Percentiles rank a stretch among this genome's conserved stretches.
phyloP scores from a whole-genome alignment of 1,284 basidiomycete species.

The Xerocomus minutiporus region DNA sequence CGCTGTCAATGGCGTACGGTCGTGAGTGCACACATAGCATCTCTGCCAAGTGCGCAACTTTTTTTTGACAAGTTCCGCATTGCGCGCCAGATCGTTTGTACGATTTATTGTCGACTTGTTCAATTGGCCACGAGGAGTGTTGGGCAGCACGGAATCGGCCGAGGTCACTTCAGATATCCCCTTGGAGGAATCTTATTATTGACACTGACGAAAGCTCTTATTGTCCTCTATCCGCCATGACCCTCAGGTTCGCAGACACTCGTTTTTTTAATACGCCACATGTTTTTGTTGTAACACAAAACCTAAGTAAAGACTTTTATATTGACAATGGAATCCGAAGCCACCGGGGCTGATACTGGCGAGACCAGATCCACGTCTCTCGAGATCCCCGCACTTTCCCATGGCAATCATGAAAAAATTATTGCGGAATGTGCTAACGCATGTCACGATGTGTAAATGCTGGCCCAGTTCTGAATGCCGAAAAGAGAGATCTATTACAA shows the following conservation, averaged over 20 bases:
- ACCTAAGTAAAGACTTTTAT: not conserved
- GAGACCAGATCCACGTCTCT: conserved; percentile 13
- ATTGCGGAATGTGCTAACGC: not conserved
- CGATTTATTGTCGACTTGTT: conserved; percentile 16
- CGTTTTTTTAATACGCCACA: not conserved
- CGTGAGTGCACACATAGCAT: not conserved
- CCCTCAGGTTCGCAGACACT: not conserved
- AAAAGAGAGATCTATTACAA: not conserved
- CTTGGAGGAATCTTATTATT: conserved; percentile 1
- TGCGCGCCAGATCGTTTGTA: not conserved
- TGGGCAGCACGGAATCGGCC: not conserved
- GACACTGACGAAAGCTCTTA: not conserved
- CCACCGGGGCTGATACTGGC: not conserved
- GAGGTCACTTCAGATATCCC: not conserved
- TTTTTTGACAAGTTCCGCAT: not conserved
- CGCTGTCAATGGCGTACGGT: conserved; percentile 7
- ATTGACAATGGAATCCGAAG: not conserved
- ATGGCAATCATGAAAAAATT: conserved; percentile 10
- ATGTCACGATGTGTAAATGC: conserved; percentile 2
- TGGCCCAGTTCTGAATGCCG: not conserved
- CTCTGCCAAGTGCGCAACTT: not conserved
- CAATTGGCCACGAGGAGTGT: conserved; percentile 8
- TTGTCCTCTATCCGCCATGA: not conserved
- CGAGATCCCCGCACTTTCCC: conserved; percentile 24
- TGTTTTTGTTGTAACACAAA: not conserved